Evolutionary conservation across 495 filamentous ascomycete genomes (phyloP), one percentile per base, ranked within the genome.

Genomic region (Rostrohypoxylon terebratum): DNA sequence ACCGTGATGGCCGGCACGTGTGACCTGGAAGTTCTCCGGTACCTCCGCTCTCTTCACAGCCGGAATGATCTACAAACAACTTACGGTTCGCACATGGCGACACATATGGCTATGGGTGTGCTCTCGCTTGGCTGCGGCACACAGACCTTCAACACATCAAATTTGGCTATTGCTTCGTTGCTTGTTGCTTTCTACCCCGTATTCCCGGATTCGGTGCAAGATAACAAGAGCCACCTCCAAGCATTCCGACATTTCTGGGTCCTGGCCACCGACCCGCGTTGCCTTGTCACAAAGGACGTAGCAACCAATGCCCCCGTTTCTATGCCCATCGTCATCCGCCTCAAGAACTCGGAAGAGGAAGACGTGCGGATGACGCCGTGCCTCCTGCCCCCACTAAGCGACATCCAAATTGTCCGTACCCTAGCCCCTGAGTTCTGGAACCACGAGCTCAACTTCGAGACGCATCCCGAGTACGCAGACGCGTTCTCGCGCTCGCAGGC

Each of bases 221-320:
- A 98, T 82, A 98, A 97, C 76, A 92, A 91, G 75, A 93, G 92
- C 25, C 96, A 99, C 69, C 86, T 98, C 3, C 96, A 99, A 85
- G 96, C 96, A 6, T 97, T 98, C 85, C 91, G 96, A 1, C 96
- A 99, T 79, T 90, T 99, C 76, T 99, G 96, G 96, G 94, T 97
- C 13, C 86, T 99, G 9, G 96, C 96, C 5, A 90, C 93, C 6
- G 96, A 98, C 68, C 88, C 93, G 0, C 89, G 96, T 55, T 98
- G 96, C 77, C 85, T 98, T 4, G 86, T 99, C 3, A 86, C 91
- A 7, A 90, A 93, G 50, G 95, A 98, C 69, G 87, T 95, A 7
- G 91, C 93, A 63, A 95, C 92, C 0, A 87, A 91, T 60, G 89
- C 91, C 10, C 93, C 94, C 1, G 87, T 95, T 59, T 86, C 88